phyloP scores from a whole-genome alignment of 805 yeast genomes.

The Wickerhamiella vanderwaltii region DNA sequence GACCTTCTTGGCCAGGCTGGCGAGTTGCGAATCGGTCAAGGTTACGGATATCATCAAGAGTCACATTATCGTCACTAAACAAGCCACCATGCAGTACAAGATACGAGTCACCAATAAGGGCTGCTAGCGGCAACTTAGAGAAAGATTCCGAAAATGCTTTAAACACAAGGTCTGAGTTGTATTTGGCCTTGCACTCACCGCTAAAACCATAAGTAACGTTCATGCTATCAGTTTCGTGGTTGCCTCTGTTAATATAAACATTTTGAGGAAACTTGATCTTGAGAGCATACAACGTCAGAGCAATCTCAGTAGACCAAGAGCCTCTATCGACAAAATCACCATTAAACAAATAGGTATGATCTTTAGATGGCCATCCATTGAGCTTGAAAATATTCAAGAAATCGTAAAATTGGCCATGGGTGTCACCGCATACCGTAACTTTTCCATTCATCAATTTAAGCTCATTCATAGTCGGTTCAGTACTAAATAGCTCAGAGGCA shows the following conservation, averaged over 20 bases:
- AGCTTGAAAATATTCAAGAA: constrained; percentile 62
- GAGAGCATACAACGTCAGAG: constrained; percentile 60
- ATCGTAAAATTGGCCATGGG: constrained; percentile 94
- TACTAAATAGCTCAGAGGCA: constrained; percentile 48
- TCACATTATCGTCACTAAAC: constrained; percentile 62
- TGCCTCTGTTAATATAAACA: constrained; percentile 78
- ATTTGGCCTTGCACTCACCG: constrained; percentile 89
- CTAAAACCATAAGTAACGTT: constrained; percentile 92
- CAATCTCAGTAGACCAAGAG: constrained; percentile 96
- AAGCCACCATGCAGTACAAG: constrained; percentile 94
- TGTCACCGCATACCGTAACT: constrained; percentile 89
- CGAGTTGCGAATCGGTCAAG: constrained; percentile 52
- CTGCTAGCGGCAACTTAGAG: constrained; percentile 73
- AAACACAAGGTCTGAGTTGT: constrained; percentile 57
- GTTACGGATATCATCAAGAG: constrained; percentile 59
- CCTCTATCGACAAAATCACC: constrained; percentile 99
- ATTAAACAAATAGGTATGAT: constrained; percentile 74
- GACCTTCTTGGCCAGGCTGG: constrained; percentile 84
- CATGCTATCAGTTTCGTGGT: constrained; percentile 95
- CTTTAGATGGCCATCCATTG: constrained; percentile 56
- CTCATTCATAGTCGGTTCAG: constrained; percentile 70
- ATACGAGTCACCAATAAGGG: constrained; percentile 65
- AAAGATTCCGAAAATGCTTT: constrained; percentile 78
- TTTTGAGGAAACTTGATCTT: constrained; percentile 63
- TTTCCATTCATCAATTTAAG: constrained; percentile 33